Evolutionary conservation across 345 rosid genomes (phyloP), one percentile per base, ranked within the genome.

Genomic region (Mallotus nudiflorus): DNA sequence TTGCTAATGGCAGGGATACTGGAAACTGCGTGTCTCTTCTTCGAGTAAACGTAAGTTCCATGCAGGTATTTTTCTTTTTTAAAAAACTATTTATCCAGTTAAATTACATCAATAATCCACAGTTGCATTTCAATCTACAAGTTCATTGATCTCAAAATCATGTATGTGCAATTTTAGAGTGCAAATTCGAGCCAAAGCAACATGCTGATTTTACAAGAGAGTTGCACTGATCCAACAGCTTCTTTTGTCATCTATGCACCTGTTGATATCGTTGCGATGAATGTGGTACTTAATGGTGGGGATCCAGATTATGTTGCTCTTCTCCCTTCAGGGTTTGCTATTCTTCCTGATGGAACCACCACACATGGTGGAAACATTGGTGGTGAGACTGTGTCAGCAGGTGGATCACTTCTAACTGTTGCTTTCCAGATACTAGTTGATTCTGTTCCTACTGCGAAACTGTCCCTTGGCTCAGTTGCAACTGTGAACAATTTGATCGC

Each of bases 361-460:
- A 14, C 62, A 5, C 77, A 35, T 14, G 85, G 62, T 5, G 80
- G 66, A 1, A 44, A 63, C 52, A 31, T 57, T 45, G 66, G 33
- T 6, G 62, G 40, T 5, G 82, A 35, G 40, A 25, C 62, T 27
- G 63, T 78, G 80, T 31, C 59, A 15, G 15, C 78, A 0, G 79
- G 86, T 20, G 96, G 97, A 42, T 92, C 93, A 0, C 87, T 92
- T 24, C 87, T 92, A 28, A 92, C 97, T 0, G 87, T 90, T 40
- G 96, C 92, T 0, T 90, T 90, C 64, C 96, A 92, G 81, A 90
- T 92, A 40, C 79, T 92, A 65, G 93, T 90, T 0, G 93, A 90
- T 71, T 84, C 89, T 22, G 78, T 89, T 58, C 97, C 97, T 1
- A 84, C 92, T 0, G 92, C 96, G 3, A 90, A 90, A 80, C 88